phyloP scores from a whole-genome alignment of 164 flowering plant species.

The Berberis vulgaris region DNA sequence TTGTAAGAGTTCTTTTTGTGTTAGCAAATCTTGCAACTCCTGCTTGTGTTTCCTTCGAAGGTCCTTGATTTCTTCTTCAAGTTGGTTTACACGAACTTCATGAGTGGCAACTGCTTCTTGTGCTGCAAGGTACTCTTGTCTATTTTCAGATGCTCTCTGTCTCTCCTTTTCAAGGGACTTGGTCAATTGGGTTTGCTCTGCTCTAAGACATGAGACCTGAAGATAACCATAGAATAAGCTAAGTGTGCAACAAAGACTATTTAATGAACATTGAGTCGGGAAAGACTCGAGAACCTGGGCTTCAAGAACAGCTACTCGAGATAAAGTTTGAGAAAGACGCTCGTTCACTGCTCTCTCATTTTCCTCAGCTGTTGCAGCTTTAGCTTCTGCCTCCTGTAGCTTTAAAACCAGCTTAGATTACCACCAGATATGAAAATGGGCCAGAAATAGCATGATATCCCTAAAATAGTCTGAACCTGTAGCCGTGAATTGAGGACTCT shows the following conservation, averaged over 20 bases:
- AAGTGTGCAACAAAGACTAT: background rate
- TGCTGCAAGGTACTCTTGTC: slow-evolving; percentile 90
- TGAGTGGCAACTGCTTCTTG: slow-evolving; percentile 92
- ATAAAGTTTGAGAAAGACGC: slow-evolving; percentile 88
- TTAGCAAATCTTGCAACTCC: slow-evolving; percentile 62
- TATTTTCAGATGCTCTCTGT: slow-evolving; percentile 89
- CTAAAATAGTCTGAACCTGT: slow-evolving; percentile 51
- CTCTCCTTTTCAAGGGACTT: slow-evolving; percentile 94
- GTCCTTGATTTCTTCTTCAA: slow-evolving; percentile 75
- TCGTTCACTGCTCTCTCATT: slow-evolving; percentile 86
- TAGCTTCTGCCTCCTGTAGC: slow-evolving; percentile 89
- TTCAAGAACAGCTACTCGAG: slow-evolving; percentile 94
- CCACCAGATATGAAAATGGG: slow-evolving; percentile 1
- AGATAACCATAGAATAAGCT: slow-evolving; percentile 19
- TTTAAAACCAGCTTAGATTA: slow-evolving; percentile 4
- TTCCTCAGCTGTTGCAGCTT: slow-evolving; percentile 95
- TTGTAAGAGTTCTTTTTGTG: slow-evolving; percentile 61
- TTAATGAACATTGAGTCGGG: no score
- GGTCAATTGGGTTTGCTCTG: slow-evolving; percentile 86
- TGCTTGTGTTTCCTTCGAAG: slow-evolving; percentile 71
- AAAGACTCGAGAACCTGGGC: slow-evolving; percentile 57
- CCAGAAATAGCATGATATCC: slow-evolving; percentile 1
- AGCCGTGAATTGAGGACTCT: slow-evolving; percentile 80
- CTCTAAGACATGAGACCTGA: slow-evolving; percentile 90
- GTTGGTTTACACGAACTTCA: slow-evolving; percentile 81